Conservation (phyloP, 495 filamentous ascomycete species). For the Thermothielavioides terrestris region DNA sequence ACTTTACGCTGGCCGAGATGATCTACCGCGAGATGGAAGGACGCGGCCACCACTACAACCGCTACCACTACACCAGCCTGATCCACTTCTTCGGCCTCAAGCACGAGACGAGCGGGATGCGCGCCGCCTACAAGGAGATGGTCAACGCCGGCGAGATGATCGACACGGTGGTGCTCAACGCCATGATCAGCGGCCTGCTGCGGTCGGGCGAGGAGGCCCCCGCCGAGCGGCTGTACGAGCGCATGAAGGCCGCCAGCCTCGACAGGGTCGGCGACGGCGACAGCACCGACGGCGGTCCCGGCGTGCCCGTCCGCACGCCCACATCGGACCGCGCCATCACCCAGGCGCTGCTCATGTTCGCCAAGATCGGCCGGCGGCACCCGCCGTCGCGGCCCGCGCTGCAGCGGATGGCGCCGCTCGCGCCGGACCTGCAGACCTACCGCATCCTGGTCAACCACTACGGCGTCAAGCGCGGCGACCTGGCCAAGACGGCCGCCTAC, state of each 20-base stretch:
- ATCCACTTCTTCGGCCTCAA: conserved; percentile 77
- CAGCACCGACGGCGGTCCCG: no score
- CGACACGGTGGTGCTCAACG: conserved; percentile 80
- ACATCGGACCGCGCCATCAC: conserved; percentile 44
- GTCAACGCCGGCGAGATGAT: conserved; percentile 76
- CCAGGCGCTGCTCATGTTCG: conserved; percentile 47
- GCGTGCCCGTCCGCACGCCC: conserved; percentile 36
- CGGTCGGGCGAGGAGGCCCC: conserved; percentile 58
- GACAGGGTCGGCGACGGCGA: conserved; percentile 8
- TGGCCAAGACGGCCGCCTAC: conserved; percentile 46
- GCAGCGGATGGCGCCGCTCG: conserved; percentile 45
- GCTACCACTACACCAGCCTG: conserved; percentile 66
- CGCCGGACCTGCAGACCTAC: conserved; percentile 58
- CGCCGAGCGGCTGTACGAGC: conserved; percentile 69
- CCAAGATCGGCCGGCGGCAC: conserved; percentile 33
- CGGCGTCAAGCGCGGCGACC: conserved; percentile 45
- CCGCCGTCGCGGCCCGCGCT: conserved; percentile 37
- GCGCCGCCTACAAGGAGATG: conserved; percentile 64
- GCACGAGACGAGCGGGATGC: conserved; percentile 57
- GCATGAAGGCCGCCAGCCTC: conserved; percentile 59
- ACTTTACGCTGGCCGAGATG: conserved; percentile 73
- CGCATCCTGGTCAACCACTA: conserved; percentile 52
- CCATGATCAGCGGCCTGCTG: conserved; percentile 70
- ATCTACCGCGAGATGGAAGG: conserved; percentile 70
- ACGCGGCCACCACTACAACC: conserved; percentile 55